Conservation (phyloP, 257 asterid species). For the Solanum ahanhuiri region DNA sequence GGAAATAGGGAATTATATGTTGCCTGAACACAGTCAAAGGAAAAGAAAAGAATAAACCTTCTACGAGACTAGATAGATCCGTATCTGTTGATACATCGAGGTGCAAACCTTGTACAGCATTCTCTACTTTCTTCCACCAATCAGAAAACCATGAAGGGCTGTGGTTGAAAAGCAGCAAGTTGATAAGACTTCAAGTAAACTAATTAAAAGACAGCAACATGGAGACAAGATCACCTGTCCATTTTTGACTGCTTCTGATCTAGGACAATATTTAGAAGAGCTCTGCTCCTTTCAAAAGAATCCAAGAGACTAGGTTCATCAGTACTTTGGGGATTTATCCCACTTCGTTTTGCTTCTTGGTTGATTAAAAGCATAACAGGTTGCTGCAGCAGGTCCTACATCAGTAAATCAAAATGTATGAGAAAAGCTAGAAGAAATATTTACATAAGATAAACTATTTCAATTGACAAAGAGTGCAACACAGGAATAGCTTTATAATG, state of each 20-base stretch:
- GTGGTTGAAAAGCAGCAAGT: conserved; percentile 4
- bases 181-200: background rate
- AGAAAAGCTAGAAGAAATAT: background rate
- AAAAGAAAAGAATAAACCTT: conserved; percentile 12
- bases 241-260: conserved; percentile 34
- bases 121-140: conserved; percentile 46
- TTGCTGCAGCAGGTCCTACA: conserved; percentile 69
- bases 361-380: conserved; percentile 58
- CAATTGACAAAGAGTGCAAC: background rate
- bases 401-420: background rate
- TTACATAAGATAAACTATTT: background rate
- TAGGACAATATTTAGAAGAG: conserved; percentile 32
- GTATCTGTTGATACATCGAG: conserved; percentile 14
- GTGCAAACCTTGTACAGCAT: conserved; percentile 7
- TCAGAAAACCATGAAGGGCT: conserved; percentile 49
- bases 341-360: conserved; percentile 38
- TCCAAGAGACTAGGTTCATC: conserved; percentile 21
- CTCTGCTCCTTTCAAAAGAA: conserved; percentile 39
- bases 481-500: background rate
- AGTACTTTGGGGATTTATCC: conserved; percentile 15
- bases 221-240: conserved; percentile 34
- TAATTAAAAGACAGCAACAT: background rate
- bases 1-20: background rate
- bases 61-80: conserved; percentile 8
- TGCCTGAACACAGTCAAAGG: background rate